Base-by-base conservation (phyloP, 768 basidiomycete species). In the Leccinellum luteum region DNA sequence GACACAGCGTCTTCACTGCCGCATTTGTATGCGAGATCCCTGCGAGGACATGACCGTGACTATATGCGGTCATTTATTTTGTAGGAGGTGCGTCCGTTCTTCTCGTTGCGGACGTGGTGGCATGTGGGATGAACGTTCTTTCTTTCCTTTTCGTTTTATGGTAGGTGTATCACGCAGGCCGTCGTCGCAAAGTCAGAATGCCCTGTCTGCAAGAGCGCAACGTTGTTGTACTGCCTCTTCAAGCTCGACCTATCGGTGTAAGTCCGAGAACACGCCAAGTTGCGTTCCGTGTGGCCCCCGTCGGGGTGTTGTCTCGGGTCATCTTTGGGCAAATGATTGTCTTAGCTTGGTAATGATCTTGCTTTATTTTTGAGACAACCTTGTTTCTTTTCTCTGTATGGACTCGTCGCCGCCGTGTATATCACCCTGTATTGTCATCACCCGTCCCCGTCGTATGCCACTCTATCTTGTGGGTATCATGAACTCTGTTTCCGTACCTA, bases 61-160 rank as follows among this genome's bases (percentile, higher is more conserved):
- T 4, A 80, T 83, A 69, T 86, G 85, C 62, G 85, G 85, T 3
- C 85, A 86, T 59, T 62, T 86, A 17, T 86, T 86, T 60, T 86
- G 85, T 62, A 76, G 81, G 54, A 57, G 74, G 85, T 84, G 56
- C 23, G 79, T 43, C n/a, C 7, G 17, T 50, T 51, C 19, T n/a
- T 12, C 4, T 34, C 27, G 17, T 1, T 9, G n/a, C 1, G 6
- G 14, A 9, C 7, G 28, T 12, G 21, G 28, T 12, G 21, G 2
- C 21, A 14, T 6, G 14, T 19, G 7, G 17, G 10, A 38, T 27
- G 3, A 4, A 15, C n/a, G 13, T 15, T 5, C 6, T 27, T 41
- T 41, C 38, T 38, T 19, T 19, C 9, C n/a, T n/a, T 41, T 49
- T 28, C 10, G 44, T 19, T 6, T 41, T 14, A 43, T 32, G 7